phyloP scores from a whole-genome alignment of 2,329 filamentous ascomycete species.

The Colletotrichum sp. region DNA sequence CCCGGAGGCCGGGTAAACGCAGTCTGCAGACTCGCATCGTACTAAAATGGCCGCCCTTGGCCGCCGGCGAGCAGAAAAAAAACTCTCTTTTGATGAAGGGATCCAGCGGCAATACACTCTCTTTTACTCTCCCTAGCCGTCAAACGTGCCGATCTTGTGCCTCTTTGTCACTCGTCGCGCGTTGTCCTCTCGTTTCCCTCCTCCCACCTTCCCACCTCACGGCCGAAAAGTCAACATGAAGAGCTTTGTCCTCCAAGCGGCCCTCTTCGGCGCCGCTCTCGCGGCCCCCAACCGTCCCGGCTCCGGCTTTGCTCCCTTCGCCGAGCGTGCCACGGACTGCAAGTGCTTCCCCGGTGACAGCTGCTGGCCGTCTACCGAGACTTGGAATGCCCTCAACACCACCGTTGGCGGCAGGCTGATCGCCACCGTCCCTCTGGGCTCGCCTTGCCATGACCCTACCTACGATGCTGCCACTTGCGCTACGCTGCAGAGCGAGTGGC shows the following conservation, averaged over 20 bases:
- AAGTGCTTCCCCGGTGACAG: conserved; percentile 52
- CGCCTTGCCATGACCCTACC: conserved; percentile 45
- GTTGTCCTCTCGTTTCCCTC: background rate
- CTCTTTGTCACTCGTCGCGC: background rate
- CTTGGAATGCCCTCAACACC: conserved; percentile 52
- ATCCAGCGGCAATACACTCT: background rate
- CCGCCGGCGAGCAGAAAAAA: background rate
- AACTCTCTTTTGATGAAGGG: conserved; percentile 2
- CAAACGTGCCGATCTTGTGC: conserved; percentile 2
- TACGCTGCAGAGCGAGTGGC: conserved; percentile 48
- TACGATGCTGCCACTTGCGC: conserved; percentile 52
- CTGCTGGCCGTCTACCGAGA: conserved; percentile 50
- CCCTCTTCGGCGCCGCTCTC: conserved; percentile 5
- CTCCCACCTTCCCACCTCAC: background rate
- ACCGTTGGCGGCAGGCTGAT: conserved; percentile 54
- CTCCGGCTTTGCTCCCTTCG: background rate
- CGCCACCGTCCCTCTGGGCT: conserved; percentile 50
- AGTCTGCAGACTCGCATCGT: background rate
- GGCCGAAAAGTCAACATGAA: conserved; percentile 3
- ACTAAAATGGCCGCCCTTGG: conserved; percentile 9
- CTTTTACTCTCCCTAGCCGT: background rate
- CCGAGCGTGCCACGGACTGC: conserved; percentile 43
- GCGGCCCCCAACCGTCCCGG: background rate
- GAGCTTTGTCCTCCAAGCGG: conserved; percentile 11
- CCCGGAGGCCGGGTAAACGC: background rate